phyloP scores from a whole-genome alignment of 805 yeast species.

The Yarrowia divulgata region DNA sequence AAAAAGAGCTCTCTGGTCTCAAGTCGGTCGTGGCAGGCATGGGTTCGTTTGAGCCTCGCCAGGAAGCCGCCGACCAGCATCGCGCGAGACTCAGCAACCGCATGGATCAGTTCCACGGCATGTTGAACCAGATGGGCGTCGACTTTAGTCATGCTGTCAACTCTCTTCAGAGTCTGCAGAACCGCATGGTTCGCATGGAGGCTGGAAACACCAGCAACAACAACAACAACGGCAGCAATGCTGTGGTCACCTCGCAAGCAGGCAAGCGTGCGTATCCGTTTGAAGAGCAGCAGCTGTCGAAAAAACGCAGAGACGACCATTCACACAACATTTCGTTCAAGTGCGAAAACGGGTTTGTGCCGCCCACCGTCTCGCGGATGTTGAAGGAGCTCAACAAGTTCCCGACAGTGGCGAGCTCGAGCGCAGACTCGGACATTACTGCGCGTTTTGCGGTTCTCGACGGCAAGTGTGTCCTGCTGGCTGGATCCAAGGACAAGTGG shows the following conservation, averaged over 20 bases:
- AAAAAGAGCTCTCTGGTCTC: not conserved
- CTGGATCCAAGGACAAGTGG: constrained; percentile 2
- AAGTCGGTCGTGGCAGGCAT: not conserved
- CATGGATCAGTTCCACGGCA: not conserved
- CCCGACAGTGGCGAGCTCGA: not conserved
- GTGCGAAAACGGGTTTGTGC: not conserved
- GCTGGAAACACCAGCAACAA: not conserved
- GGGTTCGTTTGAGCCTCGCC: not conserved
- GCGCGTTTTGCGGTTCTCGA: not conserved
- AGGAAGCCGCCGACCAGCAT: not conserved
- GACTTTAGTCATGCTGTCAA: not conserved
- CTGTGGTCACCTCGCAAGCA: not conserved
- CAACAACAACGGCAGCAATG: too few relatives aligned
- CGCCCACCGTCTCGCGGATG: not conserved
- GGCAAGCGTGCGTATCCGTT: not conserved
- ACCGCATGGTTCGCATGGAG: not conserved
- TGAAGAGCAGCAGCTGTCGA: not conserved
- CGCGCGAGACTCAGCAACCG: not conserved
- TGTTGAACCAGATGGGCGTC: not conserved
- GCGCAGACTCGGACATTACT: not conserved
- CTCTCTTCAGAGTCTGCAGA: not conserved
- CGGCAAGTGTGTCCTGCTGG: constrained; percentile 8
- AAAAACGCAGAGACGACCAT: not conserved
- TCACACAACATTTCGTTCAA: not conserved
- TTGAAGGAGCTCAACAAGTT: not conserved